These are phyloP conservation scores for Oryza glumipatula DNA, from an alignment of 176 grass and related monocot species.

Conservation along the genomic window DNA sequence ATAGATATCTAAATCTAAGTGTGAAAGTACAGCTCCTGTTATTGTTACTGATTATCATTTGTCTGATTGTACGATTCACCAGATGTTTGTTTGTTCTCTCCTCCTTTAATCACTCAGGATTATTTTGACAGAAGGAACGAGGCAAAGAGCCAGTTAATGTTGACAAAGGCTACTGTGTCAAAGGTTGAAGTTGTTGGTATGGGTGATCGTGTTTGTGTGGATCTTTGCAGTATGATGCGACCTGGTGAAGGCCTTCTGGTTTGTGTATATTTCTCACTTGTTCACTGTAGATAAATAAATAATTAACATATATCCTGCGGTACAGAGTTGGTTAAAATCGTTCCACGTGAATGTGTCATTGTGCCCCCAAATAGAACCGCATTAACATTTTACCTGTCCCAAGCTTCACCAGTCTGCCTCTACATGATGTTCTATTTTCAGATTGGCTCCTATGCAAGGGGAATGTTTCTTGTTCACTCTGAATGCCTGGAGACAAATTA, in stretches of 20 bases:
- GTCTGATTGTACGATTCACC: slow-evolving; percentile 28
- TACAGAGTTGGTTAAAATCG: not conserved
- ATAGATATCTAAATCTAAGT: not conserved
- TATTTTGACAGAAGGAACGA: slow-evolving; percentile 96
- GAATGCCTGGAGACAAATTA: slow-evolving; percentile 97
- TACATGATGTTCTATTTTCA: slow-evolving; percentile 37
- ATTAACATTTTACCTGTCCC: not conserved
- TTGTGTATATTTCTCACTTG: slow-evolving; percentile 46
- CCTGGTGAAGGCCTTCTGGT: slow-evolving; percentile 97
- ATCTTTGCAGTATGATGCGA: slow-evolving; percentile 92
- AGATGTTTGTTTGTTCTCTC: slow-evolving; percentile 19
- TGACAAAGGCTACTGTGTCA: slow-evolving; percentile 81
- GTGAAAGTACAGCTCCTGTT: not conserved
- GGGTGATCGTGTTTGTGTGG: slow-evolving; percentile 95
- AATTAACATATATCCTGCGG: not conserved
- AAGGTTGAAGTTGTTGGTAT: slow-evolving; percentile 81
- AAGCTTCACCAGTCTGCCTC: not conserved
- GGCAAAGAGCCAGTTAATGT: slow-evolving; percentile 52
- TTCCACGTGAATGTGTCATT: slow-evolving; percentile 18
- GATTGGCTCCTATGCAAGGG: slow-evolving; percentile 84
- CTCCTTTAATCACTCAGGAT: slow-evolving; percentile 66
- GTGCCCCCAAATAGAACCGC: not conserved
- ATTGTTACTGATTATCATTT: slow-evolving; percentile 4
- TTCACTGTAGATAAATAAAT: slow-evolving; percentile 12
- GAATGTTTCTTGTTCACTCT: slow-evolving; percentile 93